These are phyloP conservation scores for Geotrichum restrictum DNA, from an alignment of 1,139 yeast species.

Conservation along the genomic window DNA sequence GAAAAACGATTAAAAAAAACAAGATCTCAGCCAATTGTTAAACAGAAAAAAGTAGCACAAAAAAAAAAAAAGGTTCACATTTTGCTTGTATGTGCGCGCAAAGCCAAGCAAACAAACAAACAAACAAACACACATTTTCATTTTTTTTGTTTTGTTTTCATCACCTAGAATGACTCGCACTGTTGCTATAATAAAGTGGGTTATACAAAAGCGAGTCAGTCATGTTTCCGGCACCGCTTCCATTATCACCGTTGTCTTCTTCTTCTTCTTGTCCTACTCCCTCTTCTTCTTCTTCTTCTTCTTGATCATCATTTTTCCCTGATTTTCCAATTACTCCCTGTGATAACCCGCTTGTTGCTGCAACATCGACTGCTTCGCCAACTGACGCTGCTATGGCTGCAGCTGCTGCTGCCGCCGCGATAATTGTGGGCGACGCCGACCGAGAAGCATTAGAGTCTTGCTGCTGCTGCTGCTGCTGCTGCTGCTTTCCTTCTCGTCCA, in stretches of 20 bases:
- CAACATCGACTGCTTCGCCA: slow-evolving; percentile 1
- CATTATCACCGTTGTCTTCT: background rate
- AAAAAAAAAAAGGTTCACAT: too few species aligned
- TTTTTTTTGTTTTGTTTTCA: too few species aligned
- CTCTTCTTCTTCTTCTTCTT: too few species aligned
- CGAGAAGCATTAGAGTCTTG: background rate
- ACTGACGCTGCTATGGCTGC: slow-evolving; percentile 19
- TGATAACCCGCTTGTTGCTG: slow-evolving; percentile 3
- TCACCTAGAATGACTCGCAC: background rate
- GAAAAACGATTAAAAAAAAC: too few species aligned
- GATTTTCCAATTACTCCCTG: background rate
- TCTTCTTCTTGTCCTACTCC: too few species aligned
- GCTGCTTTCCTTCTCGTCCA: too few species aligned
- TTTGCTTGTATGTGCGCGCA: too few species aligned
- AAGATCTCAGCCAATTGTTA: too few species aligned
- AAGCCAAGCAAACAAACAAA: too few species aligned
- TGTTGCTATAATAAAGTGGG: slow-evolving; percentile 2
- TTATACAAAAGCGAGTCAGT: slow-evolving; percentile 1
- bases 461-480: background rate
- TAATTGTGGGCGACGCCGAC: slow-evolving; percentile 14
- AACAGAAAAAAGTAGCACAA: too few species aligned
- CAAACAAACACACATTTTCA: background rate
- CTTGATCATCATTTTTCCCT: background rate
- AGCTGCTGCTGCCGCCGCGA: slow-evolving; percentile 20
- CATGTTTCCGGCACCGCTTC: background rate